Base-by-base conservation (phyloP, 352 stramenopile genomes). In the Thalassiosira livingstoniorum region DNA sequence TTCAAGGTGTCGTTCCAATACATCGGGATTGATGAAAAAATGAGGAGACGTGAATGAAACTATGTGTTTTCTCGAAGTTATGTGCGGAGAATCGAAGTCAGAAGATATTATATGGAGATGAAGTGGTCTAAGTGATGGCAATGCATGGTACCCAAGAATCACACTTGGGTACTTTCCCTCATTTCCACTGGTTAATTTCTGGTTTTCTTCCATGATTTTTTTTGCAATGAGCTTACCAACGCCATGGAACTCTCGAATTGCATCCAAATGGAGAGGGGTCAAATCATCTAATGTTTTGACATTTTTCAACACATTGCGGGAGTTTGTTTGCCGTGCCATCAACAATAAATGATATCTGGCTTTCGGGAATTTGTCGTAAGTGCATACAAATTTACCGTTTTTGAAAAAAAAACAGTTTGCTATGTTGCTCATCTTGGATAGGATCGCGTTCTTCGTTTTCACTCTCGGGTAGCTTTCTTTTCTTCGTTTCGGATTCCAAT, bases 51-150 rank as follows among this genome's bases (percentile, higher is more conserved):
- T 85, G 54, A 94, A 94, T 47, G 87, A 92, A 37, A 87, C 78
- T 45, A 88, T 90, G 60, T 94, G 90, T 53, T 88, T 78, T 51
- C 78, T 78, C 13, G 60, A 74, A 68, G 85, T 93, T 43, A 94
- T 63, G 10, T 53, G 68, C 10, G 61, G 25, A 4, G 75, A 83
- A 43, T 87, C 80, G 23, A 94, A 82, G 65, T 94, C 89, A 39
- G 75, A 69, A 34, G 87, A 93, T 72, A 94, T 85, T 23, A 94
- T 83, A 75, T 94, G 89, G 29, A 92, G 54, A 80, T 94, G 90
- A 13, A 94, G 82, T 18, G 85, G 85, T 37, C 80, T 55, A 21
- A 92, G 64, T 2, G 80, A 92, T 21, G 90, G 90, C 11, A 85
- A 65, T 2, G 82, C 78, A 68, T 94, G 89, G 74, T 94, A 94